A percentile compares a stretch with the other conserved stretches of the same genome.
Conservation (phyloP, 2,329 filamentous ascomycete genomes). For the Sclerotiophoma versabilis region DNA sequence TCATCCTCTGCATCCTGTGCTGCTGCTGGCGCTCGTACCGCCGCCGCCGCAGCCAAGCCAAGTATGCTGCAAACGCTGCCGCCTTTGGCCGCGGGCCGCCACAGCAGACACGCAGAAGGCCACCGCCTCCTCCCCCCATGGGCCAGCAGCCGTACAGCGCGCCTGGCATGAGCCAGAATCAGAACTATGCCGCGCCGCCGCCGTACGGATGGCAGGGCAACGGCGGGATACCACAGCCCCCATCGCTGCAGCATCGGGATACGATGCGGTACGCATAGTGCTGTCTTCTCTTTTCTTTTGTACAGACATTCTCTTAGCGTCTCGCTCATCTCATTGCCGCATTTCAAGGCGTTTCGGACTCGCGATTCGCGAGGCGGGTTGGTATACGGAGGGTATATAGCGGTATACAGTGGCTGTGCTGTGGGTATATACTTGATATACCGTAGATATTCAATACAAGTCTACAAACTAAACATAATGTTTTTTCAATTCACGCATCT, state of each 20-base stretch:
- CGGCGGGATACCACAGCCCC: constrained; percentile 19
- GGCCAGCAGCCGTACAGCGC: neutral
- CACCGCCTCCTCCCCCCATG: neutral
- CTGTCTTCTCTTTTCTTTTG: neutral
- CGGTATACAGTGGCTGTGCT: no score
- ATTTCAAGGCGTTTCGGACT: no score
- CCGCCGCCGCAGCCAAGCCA: constrained; percentile 32
- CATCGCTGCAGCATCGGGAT: constrained; percentile 19
- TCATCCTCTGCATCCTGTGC: constrained; percentile 69
- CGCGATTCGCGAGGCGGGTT: no score
- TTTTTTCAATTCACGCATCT: no score
- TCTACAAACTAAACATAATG: no score
- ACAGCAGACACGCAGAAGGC: neutral
- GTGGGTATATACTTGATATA: no score
- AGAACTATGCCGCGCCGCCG: neutral
- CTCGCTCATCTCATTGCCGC: no score
- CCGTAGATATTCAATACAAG: no score
- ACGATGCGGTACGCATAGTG: constrained; percentile 27
- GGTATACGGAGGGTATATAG: no score
- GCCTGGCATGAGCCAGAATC: neutral
- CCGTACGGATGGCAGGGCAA: constrained; percentile 12
- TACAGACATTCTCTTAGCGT: neutral
- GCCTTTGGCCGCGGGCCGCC: constrained; percentile 9
- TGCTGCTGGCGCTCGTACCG: constrained; percentile 68
- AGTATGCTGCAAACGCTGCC: constrained; percentile 28